Evolutionary conservation across 2,329 filamentous ascomycete genomes (phyloP), one percentile per base, ranked within the genome.

Genomic region (Cladophialophora chaetospira): DNA sequence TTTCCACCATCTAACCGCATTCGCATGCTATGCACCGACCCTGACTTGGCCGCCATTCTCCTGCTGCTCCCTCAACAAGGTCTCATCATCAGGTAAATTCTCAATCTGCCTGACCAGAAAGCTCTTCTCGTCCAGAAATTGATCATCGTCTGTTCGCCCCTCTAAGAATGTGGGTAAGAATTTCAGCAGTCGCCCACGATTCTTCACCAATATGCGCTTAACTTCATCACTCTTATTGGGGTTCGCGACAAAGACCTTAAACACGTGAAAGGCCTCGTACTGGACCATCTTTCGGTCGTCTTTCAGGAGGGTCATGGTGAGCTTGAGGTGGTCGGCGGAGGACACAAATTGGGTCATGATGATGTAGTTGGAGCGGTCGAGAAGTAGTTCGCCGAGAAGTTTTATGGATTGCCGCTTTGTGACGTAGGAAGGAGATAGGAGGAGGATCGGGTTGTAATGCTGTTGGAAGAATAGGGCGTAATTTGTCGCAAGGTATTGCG

Each of bases 241-340:
- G 71, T 99, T 99, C 58, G 94, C 94, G 52, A 97, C 94, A 74
- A 99, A 99, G 61, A 99, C 93, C 79, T 99, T 99, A 82, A 99
- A 99, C 38, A 99, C 93, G 71, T 99, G 94, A 72, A 99, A 99
- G 5, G 92, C 94, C 73, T 99, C 94, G 72, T 99, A 99, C 74
- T 97, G 94, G 61, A 99, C 94, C 92, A 99, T 99, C 74, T 96
- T 94, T 66, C 93, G 85, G 73, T 97, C 93, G 72, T 97, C 94
- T 65, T 91, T 87, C 60, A 99, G 79, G 58, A 99, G 80, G 73
- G 96, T 97, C 94, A 99, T 99, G 77, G 92, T 94, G 63, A 97
- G 88, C 77, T 99, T 99, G 66, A 99, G 82, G 70, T 99, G 92
- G 71, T 97, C 93, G 58, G 92, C 92, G 46, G 88, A 87, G 72